Percentiles rank a stretch among this genome's conserved stretches.
These are phyloP conservation scores for Suhomyces panamericanus DNA, from an alignment of 1,139 yeast genomes.

Conservation along the genomic window DNA sequence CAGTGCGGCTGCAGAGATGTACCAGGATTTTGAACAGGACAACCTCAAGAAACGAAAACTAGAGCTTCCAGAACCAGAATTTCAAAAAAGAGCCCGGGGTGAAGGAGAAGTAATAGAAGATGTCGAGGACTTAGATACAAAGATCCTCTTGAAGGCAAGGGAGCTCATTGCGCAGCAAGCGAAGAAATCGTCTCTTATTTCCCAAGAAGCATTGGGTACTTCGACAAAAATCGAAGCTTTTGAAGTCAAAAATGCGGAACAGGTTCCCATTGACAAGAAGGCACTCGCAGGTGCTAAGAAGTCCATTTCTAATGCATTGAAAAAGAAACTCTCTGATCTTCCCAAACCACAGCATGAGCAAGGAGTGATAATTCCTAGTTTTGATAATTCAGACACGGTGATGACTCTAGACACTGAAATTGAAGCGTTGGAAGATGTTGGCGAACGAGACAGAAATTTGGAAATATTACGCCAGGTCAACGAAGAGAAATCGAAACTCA, in stretches of 20 bases:
- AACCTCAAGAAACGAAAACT: slow-evolving; percentile 53
- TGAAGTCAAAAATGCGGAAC: neutral
- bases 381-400: slow-evolving; percentile 25
- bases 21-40: slow-evolving; percentile 35
- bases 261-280: slow-evolving; percentile 7
- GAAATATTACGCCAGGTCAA: slow-evolving; percentile 30
- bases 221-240: neutral
- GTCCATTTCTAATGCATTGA: slow-evolving; percentile 12
- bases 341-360: slow-evolving; percentile 32
- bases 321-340: slow-evolving; percentile 21
- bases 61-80: slow-evolving; percentile 51
- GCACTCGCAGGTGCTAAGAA: slow-evolving; percentile 12
- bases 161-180: slow-evolving; percentile 22
- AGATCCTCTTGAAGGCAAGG: slow-evolving; percentile 10
- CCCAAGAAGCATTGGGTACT: neutral
- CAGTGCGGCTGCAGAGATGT: slow-evolving; percentile 38
- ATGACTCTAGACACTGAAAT: slow-evolving; percentile 15
- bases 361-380: slow-evolving; percentile 29
- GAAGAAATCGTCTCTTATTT: slow-evolving; percentile 19
- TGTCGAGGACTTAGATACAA: slow-evolving; percentile 14
- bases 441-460: slow-evolving; percentile 26
- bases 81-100: neutral
- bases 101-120: slow-evolving; percentile 14
- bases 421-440: slow-evolving; percentile 17
- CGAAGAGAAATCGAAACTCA: slow-evolving; percentile 29